phyloP scores from a whole-genome alignment of 2,329 filamentous ascomycete species.

The Neopestalotiopsis rosae region DNA sequence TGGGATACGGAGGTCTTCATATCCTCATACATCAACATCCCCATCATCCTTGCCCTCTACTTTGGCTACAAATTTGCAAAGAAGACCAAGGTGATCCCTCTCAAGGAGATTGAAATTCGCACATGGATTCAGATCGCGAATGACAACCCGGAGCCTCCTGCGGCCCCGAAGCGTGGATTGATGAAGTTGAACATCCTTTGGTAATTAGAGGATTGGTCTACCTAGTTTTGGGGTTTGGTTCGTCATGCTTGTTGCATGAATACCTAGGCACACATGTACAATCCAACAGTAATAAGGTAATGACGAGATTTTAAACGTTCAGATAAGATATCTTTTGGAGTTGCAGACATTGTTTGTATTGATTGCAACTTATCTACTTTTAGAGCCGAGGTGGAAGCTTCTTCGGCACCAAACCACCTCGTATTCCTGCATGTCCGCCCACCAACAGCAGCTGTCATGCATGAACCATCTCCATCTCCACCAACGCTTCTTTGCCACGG shows the following conservation, averaged over 20 bases:
- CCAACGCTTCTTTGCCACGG: neutral
- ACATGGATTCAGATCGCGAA: slow-evolving; percentile 19
- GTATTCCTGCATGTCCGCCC: too few species aligned
- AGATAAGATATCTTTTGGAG: too few species aligned
- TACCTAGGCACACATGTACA: too few species aligned
- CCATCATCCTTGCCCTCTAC: slow-evolving; percentile 26
- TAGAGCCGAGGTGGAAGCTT: neutral
- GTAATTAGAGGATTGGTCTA: neutral
- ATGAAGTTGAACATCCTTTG: slow-evolving; percentile 18
- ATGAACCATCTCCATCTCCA: neutral
- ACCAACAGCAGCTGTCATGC: neutral
- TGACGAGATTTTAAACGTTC: too few species aligned
- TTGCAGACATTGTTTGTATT: neutral
- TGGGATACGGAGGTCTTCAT: slow-evolving; percentile 37
- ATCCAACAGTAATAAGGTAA: rapidly evolving
- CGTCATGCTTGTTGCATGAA: too few species aligned
- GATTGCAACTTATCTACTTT: neutral
- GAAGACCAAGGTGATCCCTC: slow-evolving; percentile 16
- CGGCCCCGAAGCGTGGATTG: slow-evolving; percentile 16
- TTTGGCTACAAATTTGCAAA: slow-evolving; percentile 25
- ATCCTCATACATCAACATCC: slow-evolving; percentile 44
- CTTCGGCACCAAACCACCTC: slow-evolving; percentile 11
- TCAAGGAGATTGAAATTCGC: slow-evolving; percentile 18
- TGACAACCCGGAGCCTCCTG: slow-evolving; percentile 19
- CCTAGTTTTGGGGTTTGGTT: too few species aligned